These are phyloP conservation scores for Torulaspora delbrueckii DNA, from an alignment of 805 yeast genomes.

Conservation along the genomic window DNA sequence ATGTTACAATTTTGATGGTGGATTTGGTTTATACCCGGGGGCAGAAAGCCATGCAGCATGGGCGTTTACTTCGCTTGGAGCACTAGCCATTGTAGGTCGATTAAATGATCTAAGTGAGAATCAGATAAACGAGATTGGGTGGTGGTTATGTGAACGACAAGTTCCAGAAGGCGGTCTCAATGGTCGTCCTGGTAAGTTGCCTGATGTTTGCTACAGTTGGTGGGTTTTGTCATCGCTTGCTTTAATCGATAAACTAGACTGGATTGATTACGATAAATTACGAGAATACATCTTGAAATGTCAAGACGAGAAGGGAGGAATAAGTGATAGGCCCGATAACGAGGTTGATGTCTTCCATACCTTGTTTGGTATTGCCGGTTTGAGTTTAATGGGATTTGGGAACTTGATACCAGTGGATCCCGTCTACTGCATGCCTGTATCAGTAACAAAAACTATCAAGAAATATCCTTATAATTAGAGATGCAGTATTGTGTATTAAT, in stretches of 20 bases:
- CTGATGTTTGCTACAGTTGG: slow-evolving; percentile 98
- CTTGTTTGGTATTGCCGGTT: slow-evolving; percentile 81
- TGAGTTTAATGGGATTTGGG: slow-evolving; percentile 66
- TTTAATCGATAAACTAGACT: slow-evolving; percentile 58
- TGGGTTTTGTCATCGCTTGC: slow-evolving; percentile 84
- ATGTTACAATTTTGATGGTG: slow-evolving; percentile 93
- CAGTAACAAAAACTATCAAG: slow-evolving; percentile 34
- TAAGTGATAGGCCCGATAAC: slow-evolving; percentile 87
- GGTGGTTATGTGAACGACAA: slow-evolving; percentile 94
- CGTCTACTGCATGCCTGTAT: slow-evolving; percentile 71
- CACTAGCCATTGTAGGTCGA: slow-evolving; percentile 62
- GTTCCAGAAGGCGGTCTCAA: slow-evolving; percentile 82
- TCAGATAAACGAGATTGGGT: slow-evolving; percentile 47
- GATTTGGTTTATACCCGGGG: slow-evolving; percentile 89
- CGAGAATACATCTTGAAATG: slow-evolving; percentile 63
- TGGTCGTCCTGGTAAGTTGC: slow-evolving; percentile 92
- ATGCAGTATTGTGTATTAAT: slow-evolving; percentile 1
- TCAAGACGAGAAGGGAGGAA: slow-evolving; percentile 84
- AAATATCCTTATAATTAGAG: slow-evolving; percentile 34
- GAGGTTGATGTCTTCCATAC: slow-evolving; percentile 94
- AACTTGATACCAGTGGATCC: slow-evolving; percentile 71
- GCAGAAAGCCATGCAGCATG: slow-evolving; percentile 95
- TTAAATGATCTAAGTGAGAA: slow-evolving; percentile 44
- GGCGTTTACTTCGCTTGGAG: slow-evolving; percentile 78
- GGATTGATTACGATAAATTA: slow-evolving; percentile 69